Base-by-base conservation (phyloP, 139 green algal genomes). In the Astrephomene gubernaculifera region DNA sequence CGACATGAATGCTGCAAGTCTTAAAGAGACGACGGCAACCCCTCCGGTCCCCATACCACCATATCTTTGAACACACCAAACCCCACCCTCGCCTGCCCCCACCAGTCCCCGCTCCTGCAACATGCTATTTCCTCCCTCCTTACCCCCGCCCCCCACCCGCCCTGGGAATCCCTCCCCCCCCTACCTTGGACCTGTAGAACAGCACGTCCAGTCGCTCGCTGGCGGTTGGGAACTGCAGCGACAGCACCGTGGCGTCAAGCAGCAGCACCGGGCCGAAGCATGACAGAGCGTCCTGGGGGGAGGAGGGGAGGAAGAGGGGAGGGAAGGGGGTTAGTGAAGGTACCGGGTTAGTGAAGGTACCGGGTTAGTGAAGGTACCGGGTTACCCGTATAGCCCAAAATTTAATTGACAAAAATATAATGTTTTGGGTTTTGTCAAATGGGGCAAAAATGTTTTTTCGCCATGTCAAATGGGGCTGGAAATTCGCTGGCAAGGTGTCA, bases 101-200 rank as follows among this genome's bases (percentile, higher is more conserved):
- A 25, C 49, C 12, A 25, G 49, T 25, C 49, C 49, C 17, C 49
- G 14, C 49, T 57, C 14, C 49, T 25, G 49, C 24, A 76, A 49
- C 33, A 76, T 49, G 43, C n/a, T 33, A 10, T 6, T 79, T 25
- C 35, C 36, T 79, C 19, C 7, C 21, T 25, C 6, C 17, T 9
- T n/a, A 65, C 57, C 22, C 21, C 57, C 14, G 6, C 57, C 57
- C 63, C 63, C n/a, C 7, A 70, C 36, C 35, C 22, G 21, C 68
- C n/a, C n/a, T n/a, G n/a, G n/a, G n/a, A n/a, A n/a, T n/a, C n/a
- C n/a, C n/a, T n/a, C 6, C 57, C 57, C 57, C 21, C 21, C 57
- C 5, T 12, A 80, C 71, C 71, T 80, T 80, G 21, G 45, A 68
- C 53, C 71, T 43, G 89, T 96, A 96, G 90, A 97, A 97, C 3